Conservation (phyloP, 495 filamentous ascomycete genomes). For the Penicillium longicatenatum region DNA sequence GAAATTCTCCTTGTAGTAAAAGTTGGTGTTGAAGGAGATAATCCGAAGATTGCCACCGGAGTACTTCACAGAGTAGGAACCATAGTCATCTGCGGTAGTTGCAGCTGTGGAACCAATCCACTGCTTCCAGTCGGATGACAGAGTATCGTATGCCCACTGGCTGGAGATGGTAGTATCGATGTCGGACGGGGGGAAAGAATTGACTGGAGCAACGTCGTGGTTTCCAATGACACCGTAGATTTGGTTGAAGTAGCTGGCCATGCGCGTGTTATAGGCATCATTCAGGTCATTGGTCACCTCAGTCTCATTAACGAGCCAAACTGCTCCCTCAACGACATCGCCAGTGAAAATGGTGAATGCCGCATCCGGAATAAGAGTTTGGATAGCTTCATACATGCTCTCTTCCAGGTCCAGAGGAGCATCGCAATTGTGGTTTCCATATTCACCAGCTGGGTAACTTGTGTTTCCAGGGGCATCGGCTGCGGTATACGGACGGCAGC, state of each 20-base stretch:
- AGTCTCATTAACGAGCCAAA: conserved; percentile 32
- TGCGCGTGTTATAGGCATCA: conserved; percentile 38
- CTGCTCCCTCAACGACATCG: conserved; percentile 28
- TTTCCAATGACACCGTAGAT: conserved; percentile 56
- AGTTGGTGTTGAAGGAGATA: conserved; percentile 58
- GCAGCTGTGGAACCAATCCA: conserved; percentile 48
- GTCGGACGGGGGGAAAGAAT: conserved; percentile 46
- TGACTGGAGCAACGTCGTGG: conserved; percentile 56
- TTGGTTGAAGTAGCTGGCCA: conserved; percentile 33
- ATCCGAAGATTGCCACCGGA: conserved; percentile 47
- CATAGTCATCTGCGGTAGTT: conserved; percentile 41
- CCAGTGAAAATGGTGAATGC: conserved; percentile 31
- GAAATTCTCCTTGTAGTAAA: conserved; percentile 58
- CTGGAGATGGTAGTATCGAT: conserved; percentile 37
- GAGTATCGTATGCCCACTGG: conserved; percentile 54
- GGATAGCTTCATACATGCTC: conserved; percentile 54
- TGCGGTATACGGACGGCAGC: conserved; percentile 52
- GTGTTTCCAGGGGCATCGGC: conserved; percentile 45
- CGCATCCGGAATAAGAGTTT: conserved; percentile 20
- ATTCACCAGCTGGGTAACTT: conserved; percentile 43
- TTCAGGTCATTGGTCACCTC: conserved; percentile 46
- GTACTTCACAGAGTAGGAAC: conserved; percentile 50
- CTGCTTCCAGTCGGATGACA: conserved; percentile 46
- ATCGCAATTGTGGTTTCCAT: conserved; percentile 54
- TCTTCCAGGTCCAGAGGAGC: conserved; percentile 51